Conservation (phyloP, 371 early-diverging fungal species). For the Nematocida ausubeli region DNA sequence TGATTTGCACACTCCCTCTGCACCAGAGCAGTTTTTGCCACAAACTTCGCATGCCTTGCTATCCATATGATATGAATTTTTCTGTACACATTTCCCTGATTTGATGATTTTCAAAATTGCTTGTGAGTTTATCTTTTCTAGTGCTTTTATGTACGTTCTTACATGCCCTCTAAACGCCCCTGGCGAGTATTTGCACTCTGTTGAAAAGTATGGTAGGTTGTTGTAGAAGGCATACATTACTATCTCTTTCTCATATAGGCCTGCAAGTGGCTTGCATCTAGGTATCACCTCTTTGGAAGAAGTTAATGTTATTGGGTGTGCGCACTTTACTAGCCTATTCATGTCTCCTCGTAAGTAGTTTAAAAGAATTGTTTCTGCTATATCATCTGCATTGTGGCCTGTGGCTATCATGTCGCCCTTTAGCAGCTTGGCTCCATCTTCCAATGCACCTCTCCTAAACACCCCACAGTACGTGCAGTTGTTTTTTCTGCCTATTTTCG, state of each 20-base stretch:
- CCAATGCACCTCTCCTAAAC: slow-evolving; percentile 92
- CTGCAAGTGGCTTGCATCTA: slow-evolving; percentile 94
- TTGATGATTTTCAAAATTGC: slow-evolving; percentile 75
- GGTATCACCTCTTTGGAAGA: slow-evolving; percentile 60
- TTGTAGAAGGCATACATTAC: slow-evolving; percentile 98
- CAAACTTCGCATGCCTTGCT: slow-evolving; percentile 22
- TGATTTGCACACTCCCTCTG: not conserved
- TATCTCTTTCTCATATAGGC: slow-evolving; percentile 97
- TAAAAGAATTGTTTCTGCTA: slow-evolving; percentile 97
- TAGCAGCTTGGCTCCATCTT: slow-evolving; percentile 84
- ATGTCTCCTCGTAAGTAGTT: slow-evolving; percentile 94
- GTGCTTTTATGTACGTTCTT: slow-evolving; percentile 85
- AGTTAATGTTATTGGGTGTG: slow-evolving; percentile 76
- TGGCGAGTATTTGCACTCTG: slow-evolving; percentile 97
- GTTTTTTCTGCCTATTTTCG: slow-evolving; percentile 80
- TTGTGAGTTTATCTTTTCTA: slow-evolving; percentile 83
- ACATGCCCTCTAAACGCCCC: slow-evolving; percentile 94
- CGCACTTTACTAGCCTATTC: slow-evolving; percentile 83
- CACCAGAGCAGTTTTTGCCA: slow-evolving; percentile 22
- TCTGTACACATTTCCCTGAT: slow-evolving; percentile 32
- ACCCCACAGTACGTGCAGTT: slow-evolving; percentile 99
- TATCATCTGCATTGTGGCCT: slow-evolving; percentile 99
- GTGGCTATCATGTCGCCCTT: slow-evolving; percentile 90
- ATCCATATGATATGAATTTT: not conserved
- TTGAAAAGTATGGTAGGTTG: slow-evolving; percentile 94